Evolutionary conservation across 83 land plant genomes (phyloP).

Genomic region (Thuja plicata): DNA sequence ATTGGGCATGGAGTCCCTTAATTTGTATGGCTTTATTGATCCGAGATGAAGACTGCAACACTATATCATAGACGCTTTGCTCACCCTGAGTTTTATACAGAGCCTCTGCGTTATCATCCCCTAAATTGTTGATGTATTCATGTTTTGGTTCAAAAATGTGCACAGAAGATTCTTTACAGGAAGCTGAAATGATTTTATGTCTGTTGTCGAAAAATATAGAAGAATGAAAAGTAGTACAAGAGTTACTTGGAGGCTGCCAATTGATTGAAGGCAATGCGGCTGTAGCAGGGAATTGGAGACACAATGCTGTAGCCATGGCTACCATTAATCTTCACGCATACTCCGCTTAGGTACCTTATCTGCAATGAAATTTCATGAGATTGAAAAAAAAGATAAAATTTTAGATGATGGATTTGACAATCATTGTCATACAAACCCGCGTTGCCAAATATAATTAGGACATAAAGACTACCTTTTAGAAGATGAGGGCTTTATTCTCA

Average conservation of each 20-base stretch:
- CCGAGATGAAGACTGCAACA: neutral
- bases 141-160: neutral
- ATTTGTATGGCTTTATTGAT: conserved; percentile 14
- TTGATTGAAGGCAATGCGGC: neutral
- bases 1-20: conserved; percentile 37
- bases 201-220: neutral
- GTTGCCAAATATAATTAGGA: too few species aligned
- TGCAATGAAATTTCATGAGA: neutral
- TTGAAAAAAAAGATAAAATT: neutral
- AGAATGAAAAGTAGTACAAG: neutral
- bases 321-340: neutral
- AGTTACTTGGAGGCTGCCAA: neutral
- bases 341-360: neutral
- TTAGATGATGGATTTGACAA: too few species aligned
- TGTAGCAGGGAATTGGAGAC: neutral
- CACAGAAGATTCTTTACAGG: neutral
- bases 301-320: neutral
- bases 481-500: too few species aligned
- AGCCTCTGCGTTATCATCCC: neutral
- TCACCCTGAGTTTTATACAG: neutral
- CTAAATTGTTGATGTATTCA: neutral
- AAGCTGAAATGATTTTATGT: neutral
- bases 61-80: neutral
- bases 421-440: too few species aligned
- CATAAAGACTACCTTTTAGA: too few species aligned